A percentile compares a stretch with the other conserved stretches of the same genome.
Evolutionary conservation across 495 filamentous ascomycete genomes (phyloP).

Genomic region (Daldinia vernicosa): DNA sequence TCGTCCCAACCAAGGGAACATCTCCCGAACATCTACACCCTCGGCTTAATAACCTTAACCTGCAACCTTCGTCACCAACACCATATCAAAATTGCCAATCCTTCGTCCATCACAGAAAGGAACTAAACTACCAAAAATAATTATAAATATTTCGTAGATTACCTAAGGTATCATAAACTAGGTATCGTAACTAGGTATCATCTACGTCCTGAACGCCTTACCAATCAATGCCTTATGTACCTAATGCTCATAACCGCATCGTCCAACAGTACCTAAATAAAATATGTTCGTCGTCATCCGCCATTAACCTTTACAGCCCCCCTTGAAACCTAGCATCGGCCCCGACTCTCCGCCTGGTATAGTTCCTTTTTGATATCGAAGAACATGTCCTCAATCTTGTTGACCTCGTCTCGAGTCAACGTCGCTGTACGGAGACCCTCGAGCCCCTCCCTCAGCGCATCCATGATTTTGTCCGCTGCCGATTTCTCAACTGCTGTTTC

Average conservation of each 20-base stretch:
- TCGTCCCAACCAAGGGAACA: conserved; percentile 21
- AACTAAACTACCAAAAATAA: background rate
- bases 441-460: conserved; percentile 60
- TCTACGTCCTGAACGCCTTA: conserved; percentile 23
- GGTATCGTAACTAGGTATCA: background rate
- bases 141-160: conserved; percentile 15
- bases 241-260: conserved; percentile 18
- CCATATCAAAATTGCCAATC: background rate
- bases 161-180: conserved; percentile 1
- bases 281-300: conserved; percentile 9
- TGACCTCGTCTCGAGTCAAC: conserved; percentile 62
- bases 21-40: conserved; percentile 5
- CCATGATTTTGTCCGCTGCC: conserved; percentile 54
- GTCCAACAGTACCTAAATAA: conserved; percentile 2
- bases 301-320: conserved; percentile 14
- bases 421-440: conserved; percentile 59
- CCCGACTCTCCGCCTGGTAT: conserved; percentile 67
- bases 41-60: background rate
- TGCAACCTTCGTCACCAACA: background rate
- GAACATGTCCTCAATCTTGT: conserved; percentile 71
- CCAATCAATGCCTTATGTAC: conserved; percentile 16
- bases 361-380: conserved; percentile 72
- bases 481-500: conserved; percentile 14
- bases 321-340: conserved; percentile 33
- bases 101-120: background rate